phyloP scores from a whole-genome alignment of 768 basidiomycete species.

The Pisolithus tinctorius region DNA sequence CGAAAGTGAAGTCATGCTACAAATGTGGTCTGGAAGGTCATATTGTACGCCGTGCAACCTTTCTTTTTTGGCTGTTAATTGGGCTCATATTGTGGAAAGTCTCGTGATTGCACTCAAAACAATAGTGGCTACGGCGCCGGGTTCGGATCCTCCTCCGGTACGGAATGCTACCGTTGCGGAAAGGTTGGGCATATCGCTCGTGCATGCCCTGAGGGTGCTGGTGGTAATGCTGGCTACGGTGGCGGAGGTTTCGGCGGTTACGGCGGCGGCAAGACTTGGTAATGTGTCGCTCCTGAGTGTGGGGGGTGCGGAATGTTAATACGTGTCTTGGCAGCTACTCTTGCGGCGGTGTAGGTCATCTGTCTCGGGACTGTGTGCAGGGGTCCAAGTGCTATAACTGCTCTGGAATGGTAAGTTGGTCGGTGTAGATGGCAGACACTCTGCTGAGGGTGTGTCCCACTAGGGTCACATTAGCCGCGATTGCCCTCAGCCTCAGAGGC shows the following conservation, averaged over 20 bases:
- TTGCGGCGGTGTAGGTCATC: conserved; percentile 82
- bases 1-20: conserved; percentile 85
- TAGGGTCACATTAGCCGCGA: conserved; percentile 84
- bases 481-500: conserved; percentile 77
- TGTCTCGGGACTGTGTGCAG: conserved; percentile 82
- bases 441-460: conserved; percentile 6
- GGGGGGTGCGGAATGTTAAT: conserved; percentile 5
- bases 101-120: conserved; percentile 70
- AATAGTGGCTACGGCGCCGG: conserved; percentile 24
- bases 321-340: conserved; percentile 52
- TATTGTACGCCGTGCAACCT: conserved; percentile 47
- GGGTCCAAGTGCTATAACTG: conserved; percentile 88
- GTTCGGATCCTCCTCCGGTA: conserved; percentile 29
- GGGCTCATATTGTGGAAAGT: conserved; percentile 35
- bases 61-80: not conserved
- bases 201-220: conserved; percentile 57
- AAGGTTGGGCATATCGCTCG: conserved; percentile 84
- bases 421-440: not conserved
- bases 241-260: conserved; percentile 29
- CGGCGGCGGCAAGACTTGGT: conserved; percentile 57
- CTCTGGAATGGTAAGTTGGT: conserved; percentile 52
- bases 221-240: conserved; percentile 31
- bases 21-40: conserved; percentile 81
- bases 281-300: conserved; percentile 6
- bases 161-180: conserved; percentile 81